Percentiles rank a stretch among this genome's conserved stretches.
Evolutionary conservation across 345 rosid species (phyloP).

Genomic region (Syzygium oleosum): DNA sequence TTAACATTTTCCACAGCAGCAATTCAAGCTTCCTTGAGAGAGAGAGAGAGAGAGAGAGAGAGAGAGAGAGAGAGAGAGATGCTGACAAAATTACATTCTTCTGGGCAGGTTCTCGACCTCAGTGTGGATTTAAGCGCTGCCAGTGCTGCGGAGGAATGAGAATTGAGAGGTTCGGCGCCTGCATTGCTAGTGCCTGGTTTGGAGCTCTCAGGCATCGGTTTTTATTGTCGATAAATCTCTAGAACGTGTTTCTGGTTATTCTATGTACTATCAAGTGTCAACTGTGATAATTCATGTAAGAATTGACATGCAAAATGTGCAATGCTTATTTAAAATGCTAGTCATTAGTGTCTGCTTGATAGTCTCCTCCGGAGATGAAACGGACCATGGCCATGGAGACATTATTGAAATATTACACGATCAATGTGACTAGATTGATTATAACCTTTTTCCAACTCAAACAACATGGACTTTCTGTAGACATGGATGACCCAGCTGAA

Average conservation of each 20-base stretch:
- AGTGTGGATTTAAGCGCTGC: constrained; percentile 91
- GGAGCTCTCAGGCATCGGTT: neutral
- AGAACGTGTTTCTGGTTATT: neutral
- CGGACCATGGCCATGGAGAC: fast-evolving
- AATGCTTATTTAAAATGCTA: neutral
- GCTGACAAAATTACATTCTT: neutral
- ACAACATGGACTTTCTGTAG: neutral
- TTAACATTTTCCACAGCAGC: neutral
- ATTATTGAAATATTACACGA: neutral
- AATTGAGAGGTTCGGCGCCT: neutral
- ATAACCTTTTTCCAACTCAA: neutral
- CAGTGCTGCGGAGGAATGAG: constrained; percentile 86
- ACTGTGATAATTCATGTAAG: neutral
- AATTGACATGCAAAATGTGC: neutral
- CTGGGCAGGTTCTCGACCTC: constrained; percentile 62
- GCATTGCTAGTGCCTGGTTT: neutral
- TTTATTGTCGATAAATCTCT: neutral
- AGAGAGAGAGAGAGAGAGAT: neutral
- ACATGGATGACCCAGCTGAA: neutral
- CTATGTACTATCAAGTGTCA: neutral
- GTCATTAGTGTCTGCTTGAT: neutral
- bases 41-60: neutral
- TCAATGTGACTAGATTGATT: neutral
- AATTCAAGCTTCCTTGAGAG: neutral
- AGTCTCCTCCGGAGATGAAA: neutral